These are phyloP conservation scores for Solanum neorickii DNA, from an alignment of 257 asterid species.

Conservation along the genomic window DNA sequence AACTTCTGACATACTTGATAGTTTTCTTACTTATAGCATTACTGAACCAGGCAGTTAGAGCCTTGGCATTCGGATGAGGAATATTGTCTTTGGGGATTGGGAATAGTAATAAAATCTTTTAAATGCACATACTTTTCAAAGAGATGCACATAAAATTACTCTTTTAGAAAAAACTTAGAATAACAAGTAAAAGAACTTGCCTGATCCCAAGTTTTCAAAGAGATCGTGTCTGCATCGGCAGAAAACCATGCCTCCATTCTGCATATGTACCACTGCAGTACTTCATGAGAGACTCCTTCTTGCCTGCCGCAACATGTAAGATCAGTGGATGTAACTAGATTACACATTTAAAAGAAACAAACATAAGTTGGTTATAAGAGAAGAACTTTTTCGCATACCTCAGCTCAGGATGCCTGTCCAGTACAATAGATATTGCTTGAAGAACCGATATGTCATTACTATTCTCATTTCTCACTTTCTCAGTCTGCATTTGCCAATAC, in stretches of 20 bases:
- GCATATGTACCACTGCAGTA: slow-evolving; percentile 91
- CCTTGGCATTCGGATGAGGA: neutral
- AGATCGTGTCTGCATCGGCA: slow-evolving; percentile 93
- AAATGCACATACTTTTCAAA: neutral
- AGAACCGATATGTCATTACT: slow-evolving; percentile 64
- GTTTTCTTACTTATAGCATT: neutral
- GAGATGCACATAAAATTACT: neutral
- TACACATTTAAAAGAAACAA: neutral
- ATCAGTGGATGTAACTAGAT: neutral
- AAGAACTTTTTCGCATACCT: slow-evolving; percentile 28
- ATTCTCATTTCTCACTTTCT: slow-evolving; percentile 69
- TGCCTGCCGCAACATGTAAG: slow-evolving; percentile 30
- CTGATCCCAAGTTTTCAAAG: slow-evolving; percentile 97
- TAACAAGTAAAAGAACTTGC: slow-evolving; percentile 21
- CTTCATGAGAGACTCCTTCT: slow-evolving; percentile 83
- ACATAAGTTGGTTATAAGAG: neutral
- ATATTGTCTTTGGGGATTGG: neutral
- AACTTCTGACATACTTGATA: neutral
- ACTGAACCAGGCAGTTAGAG: neutral
- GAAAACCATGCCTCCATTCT: slow-evolving; percentile 99
- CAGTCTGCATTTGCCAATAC: slow-evolving; percentile 40
- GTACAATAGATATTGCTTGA: slow-evolving; percentile 66
- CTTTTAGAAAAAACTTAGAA: neutral
- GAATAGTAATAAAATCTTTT: neutral
- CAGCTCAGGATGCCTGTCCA: slow-evolving; percentile 68